Evolutionary conservation across 331 rosid species (phyloP), one percentile per base, ranked within the genome.

Genomic region (Acacia pycnantha): DNA sequence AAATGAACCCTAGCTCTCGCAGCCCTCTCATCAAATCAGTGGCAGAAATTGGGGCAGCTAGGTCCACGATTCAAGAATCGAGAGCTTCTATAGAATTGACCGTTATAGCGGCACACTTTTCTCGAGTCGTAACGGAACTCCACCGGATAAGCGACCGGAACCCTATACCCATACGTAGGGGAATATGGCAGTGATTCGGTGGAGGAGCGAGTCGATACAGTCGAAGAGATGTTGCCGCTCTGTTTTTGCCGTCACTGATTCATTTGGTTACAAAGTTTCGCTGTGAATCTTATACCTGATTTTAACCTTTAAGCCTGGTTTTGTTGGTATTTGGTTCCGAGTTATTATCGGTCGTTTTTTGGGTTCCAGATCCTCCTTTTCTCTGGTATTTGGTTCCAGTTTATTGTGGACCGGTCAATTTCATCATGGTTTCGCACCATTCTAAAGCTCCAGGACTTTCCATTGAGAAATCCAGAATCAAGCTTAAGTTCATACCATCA

Each of bases 71-170:
- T 80, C 70, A 81, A 71, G 74, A 84, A 72, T 68, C 82, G 78
- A n/a, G 90, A 90, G 65, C 84, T 86, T 31, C 83, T 87, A 21
- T 79, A 78, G 6, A 59, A 47, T 2, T 65, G 85, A 79, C 86
- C 68, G 11, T 73, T 54, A 66, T 70, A 65, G 80, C 77, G 64
- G 15, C 88, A 74, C 6, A 70, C 71, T 75, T 87, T 82, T 16
- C 75, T 86, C 5, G 37, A 31, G 44, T 86, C 86, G 83, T 67
- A 80, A 26, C 58, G 88, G 70, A 37, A 4, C 0, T 89, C 77
- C 14, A 71, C 61, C 6, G 86, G 81, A 70, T 73, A 81, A 59
- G 67, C 53, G 14, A 26, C 37, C 11, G 86, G 48, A 61, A 53
- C 41, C 9, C 81, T 79, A 29, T 70, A 24, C 12, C 8, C 41